Evolutionary conservation across 2,329 filamentous ascomycete species (phyloP), one percentile per base, ranked within the genome.

Genomic region (Calcarisporium arbuscula): DNA sequence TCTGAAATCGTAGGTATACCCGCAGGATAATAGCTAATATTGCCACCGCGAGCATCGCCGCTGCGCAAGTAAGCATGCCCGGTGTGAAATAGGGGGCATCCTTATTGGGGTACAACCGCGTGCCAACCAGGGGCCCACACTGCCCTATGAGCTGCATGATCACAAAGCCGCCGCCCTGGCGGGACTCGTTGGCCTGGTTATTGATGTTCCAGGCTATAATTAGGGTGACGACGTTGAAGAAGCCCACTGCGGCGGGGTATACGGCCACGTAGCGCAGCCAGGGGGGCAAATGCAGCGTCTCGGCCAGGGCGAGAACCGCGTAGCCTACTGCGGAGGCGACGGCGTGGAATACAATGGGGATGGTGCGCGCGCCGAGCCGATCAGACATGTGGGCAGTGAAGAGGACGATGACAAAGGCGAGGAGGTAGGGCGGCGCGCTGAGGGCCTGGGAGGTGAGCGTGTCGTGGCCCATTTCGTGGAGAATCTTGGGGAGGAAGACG

Each of bases 131-230:
- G 3, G 86, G 85, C 0, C 86, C 86, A 43, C 80, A 81, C 60
- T 94, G 86, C 2, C 86, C 89, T 11, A 95, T 70, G 22, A 87
- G 51, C 57, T 95, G 89, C 51, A 95, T 58, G 20, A 95, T 68
- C 1, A 83, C 85, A 50, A 94, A 85, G 2, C 82, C 85, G 2
- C 77, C 77, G 0, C 85, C 85, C 45, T 84, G 82, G 6, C 77
- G 74, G 33, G 74, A 75, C 41, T 80, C 76, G 10, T 68, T 77
- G 34, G 72, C 63, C 53, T 92, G 85, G 57, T 94, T 95, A 53
- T 94, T 94, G 51, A 95, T 75, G 22, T 76, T 85, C 88, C 88
- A 95, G 2, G 85, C 82, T 37, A 95, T 84, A 46, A 89, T 82
- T 20, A 94, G 70, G 0, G 86, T 87, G 38, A 94, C 83, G 15